Conservation (phyloP, 495 filamentous ascomycete genomes). For the Penicillium fimorum region DNA sequence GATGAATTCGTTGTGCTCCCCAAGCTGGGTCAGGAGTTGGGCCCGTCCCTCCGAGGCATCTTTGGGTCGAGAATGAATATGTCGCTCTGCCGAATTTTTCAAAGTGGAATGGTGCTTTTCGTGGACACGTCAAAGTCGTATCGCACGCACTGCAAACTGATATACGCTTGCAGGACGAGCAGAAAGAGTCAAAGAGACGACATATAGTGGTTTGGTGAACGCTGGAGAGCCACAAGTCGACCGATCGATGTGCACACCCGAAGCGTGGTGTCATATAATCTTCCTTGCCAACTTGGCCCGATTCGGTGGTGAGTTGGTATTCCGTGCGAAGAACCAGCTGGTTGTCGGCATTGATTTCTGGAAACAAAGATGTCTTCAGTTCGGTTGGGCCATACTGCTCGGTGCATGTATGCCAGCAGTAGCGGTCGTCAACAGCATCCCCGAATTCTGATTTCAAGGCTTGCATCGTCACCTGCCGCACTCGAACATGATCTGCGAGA, state of each 20-base stretch:
- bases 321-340: constrained; percentile 41
- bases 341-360: constrained; percentile 36
- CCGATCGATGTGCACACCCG: constrained; percentile 47
- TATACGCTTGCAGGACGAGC: constrained; percentile 41
- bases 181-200: constrained; percentile 38
- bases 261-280: constrained; percentile 46
- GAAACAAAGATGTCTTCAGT: constrained; percentile 39
- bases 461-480: constrained; percentile 31
- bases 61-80: constrained; percentile 43
- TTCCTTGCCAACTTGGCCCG: constrained; percentile 44
- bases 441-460: constrained; percentile 35
- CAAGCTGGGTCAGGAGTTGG: constrained; percentile 33
- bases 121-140: constrained; percentile 38
- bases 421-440: constrained; percentile 30
- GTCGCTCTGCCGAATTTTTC: constrained; percentile 29
- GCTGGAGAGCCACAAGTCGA: constrained; percentile 47
- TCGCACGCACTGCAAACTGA: constrained; percentile 42
- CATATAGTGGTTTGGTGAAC: constrained; percentile 46
- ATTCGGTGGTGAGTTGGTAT: constrained; percentile 39
- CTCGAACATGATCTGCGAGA: constrained; percentile 34
- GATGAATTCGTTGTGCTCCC: constrained; percentile 44
- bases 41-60: constrained; percentile 37
- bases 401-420: constrained; percentile 48
- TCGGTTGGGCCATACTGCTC: constrained; percentile 42
- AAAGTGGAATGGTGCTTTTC: constrained; percentile 34